phyloP scores from a whole-genome alignment of 805 yeast species.

The Kodamaea hsintzibuensis region DNA sequence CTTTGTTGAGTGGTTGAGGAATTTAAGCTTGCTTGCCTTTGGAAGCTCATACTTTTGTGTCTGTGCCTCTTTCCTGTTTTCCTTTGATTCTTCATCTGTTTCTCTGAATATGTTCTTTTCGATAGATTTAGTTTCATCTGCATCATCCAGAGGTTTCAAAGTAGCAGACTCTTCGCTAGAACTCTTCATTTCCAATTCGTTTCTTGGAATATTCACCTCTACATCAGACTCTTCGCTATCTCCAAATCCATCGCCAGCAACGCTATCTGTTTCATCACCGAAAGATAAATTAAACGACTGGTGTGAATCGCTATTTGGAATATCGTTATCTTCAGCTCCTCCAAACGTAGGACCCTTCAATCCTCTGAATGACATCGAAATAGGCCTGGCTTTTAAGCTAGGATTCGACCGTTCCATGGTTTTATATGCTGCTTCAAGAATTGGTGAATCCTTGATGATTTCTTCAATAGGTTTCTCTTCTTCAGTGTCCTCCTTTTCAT shows the following conservation, averaged over 20 bases:
- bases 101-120: constrained; percentile 6
- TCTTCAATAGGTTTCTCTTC: background rate
- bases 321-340: constrained; percentile 27
- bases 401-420: constrained; percentile 1
- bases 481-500: background rate
- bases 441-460: constrained; percentile 17
- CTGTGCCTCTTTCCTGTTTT: background rate
- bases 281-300: constrained; percentile 43
- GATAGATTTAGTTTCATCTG: background rate
- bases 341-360: constrained; percentile 56
- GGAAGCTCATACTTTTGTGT: constrained; percentile 1
- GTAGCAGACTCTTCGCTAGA: background rate
- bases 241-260: constrained; percentile 44
- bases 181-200: constrained; percentile 1
- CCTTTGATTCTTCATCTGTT: background rate
- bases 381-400: constrained; percentile 28
- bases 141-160: background rate
- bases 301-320: constrained; percentile 39
- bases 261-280: constrained; percentile 30
- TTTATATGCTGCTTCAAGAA: constrained; percentile 19
- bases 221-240: constrained; percentile 19
- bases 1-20: constrained; percentile 8
- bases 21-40: constrained; percentile 1
- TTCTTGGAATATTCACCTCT: background rate
- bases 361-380: constrained; percentile 62